Evolutionary conservation across 2,329 filamentous ascomycete genomes (phyloP).

Genomic region (Tolypocladium ophioglossoides): DNA sequence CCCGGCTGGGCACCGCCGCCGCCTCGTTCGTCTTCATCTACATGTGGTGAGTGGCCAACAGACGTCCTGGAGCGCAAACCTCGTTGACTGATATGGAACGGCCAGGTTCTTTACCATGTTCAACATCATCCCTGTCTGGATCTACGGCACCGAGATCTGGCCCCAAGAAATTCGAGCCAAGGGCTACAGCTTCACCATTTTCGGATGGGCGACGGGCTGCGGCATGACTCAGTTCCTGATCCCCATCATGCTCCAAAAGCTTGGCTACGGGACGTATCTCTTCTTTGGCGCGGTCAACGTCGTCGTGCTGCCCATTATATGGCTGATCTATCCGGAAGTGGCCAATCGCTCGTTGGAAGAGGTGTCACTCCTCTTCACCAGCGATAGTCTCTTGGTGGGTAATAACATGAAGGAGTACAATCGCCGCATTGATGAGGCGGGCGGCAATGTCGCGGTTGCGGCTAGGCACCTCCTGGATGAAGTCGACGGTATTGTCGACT

Average conservation of each 20-base stretch:
- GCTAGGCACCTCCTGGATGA: conserved; percentile 11
- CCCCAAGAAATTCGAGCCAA: conserved; percentile 45
- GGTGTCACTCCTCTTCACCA: conserved; percentile 36
- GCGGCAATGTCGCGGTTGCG: conserved; percentile 10
- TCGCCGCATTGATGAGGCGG: conserved; percentile 9
- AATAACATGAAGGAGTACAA: conserved; percentile 30
- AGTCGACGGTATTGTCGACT: conserved; percentile 4
- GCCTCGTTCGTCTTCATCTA: conserved; percentile 15
- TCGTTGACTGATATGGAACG: not conserved
- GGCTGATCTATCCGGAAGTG: conserved; percentile 20
- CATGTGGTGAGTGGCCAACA: conserved; percentile 8
- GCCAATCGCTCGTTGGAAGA: conserved; percentile 11
- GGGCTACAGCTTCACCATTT: conserved; percentile 48
- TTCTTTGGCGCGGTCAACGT: conserved; percentile 41
- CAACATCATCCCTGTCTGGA: conserved; percentile 21
- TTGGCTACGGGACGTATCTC: conserved; percentile 38
- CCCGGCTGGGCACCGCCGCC: conserved; percentile 9
- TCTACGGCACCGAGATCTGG: conserved; percentile 42
- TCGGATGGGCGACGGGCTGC: conserved; percentile 47
- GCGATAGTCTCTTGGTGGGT: conserved; percentile 30
- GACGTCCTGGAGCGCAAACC: not conserved
- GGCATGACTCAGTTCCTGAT: conserved; percentile 43
- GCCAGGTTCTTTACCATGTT: conserved; percentile 21
- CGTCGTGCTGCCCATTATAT: conserved; percentile 38
- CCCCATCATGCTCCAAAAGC: conserved; percentile 38